Evolutionary conservation across 2,329 filamentous ascomycete genomes (phyloP), one percentile per base, ranked within the genome.

Genomic region (Calonectria pseudoreteaudii): DNA sequence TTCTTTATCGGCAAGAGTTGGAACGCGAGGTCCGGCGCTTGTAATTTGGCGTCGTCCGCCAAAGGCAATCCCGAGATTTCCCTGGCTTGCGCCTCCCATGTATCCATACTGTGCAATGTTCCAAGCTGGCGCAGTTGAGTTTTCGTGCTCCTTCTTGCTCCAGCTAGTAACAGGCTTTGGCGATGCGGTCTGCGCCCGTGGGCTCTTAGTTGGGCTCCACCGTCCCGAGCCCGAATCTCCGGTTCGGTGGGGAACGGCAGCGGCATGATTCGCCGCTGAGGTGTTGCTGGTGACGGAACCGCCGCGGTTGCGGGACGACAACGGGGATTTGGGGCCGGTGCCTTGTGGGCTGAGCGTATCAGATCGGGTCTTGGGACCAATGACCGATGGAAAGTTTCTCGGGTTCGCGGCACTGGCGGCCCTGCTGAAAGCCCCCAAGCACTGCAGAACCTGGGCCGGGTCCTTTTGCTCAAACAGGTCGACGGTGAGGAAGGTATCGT

Each of bases 31-130:
- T 38, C 91, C 89, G 18, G 95, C 91, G 79, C 90, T 95, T 11
- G 96, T 98, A 82, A 99, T 98, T 86, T 99, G 97, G 74, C 97
- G 92, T 79, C 96, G 91, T 23, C 93, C 95, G 70, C 97, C 97
- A 84, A 98, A 98, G 14, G 94, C 92, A 79, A 99, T 95, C 23
- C 97, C 97, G 75, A 98, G 92, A 80, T 98, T 98, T 4, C 95
- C 96, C 84, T 99, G 97, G 81, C 95, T 98, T 31, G 97, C 97
- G 64, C 97, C 97, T 72, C 97, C 97, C 94, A 98, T 97, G 85
- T 98, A 99, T 10, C 97, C 96, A 82, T 99, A 99, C 83, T 99
- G 97, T 71, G 96, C 94, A 79, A 98, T 98, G 83, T 98, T 99
- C 97, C 97, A 99, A 1, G 97, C 97, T 0, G 97, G 97, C 31